phyloP scores from a whole-genome alignment of 805 yeast species.

The Starmera pachycereana region DNA sequence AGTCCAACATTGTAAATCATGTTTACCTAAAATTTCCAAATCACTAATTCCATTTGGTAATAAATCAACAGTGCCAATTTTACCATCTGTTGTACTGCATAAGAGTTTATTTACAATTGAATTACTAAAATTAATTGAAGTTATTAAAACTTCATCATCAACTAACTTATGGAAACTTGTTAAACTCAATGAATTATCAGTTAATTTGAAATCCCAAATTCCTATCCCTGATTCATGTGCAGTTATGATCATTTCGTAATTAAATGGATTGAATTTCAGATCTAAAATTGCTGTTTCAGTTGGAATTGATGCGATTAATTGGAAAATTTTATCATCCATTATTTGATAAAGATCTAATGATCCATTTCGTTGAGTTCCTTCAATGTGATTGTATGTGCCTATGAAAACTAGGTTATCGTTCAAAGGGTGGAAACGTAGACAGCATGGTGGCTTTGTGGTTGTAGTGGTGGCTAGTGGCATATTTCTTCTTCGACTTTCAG shows the following conservation, averaged over 20 bases:
- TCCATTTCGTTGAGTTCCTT: slow-evolving; percentile 52
- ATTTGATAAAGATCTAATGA: slow-evolving; percentile 32
- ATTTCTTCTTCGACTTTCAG: too few species aligned
- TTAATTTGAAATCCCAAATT: slow-evolving; percentile 40
- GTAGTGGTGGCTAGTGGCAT: slow-evolving; percentile 17
- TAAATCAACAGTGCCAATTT: slow-evolving; percentile 33
- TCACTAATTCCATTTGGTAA: slow-evolving; percentile 7
- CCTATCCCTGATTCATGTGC: slow-evolving; percentile 80
- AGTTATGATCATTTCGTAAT: slow-evolving; percentile 37
- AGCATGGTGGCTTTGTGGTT: slow-evolving; percentile 75
- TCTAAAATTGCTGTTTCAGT: slow-evolving; percentile 68
- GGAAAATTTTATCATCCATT: slow-evolving; percentile 9
- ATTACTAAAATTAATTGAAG: slow-evolving; percentile 55
- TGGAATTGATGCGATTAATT: slow-evolving; percentile 16
- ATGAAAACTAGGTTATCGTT: slow-evolving; percentile 40
- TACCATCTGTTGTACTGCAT: slow-evolving; percentile 64
- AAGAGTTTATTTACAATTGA: slow-evolving; percentile 25
- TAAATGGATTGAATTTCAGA: slow-evolving; percentile 53
- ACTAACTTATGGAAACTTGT: slow-evolving; percentile 31
- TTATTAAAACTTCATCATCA: slow-evolving; percentile 41
- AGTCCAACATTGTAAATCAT: slow-evolving; percentile 83
- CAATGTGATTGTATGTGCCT: slow-evolving; percentile 76
- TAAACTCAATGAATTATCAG: slow-evolving; percentile 7
- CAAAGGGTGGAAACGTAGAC: slow-evolving; percentile 48
- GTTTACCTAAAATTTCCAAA: slow-evolving; percentile 27